Evolutionary conservation across 441 rosid species (phyloP), one percentile per base, ranked within the genome.

Genomic region (Rhodomyrtus psidioides): DNA sequence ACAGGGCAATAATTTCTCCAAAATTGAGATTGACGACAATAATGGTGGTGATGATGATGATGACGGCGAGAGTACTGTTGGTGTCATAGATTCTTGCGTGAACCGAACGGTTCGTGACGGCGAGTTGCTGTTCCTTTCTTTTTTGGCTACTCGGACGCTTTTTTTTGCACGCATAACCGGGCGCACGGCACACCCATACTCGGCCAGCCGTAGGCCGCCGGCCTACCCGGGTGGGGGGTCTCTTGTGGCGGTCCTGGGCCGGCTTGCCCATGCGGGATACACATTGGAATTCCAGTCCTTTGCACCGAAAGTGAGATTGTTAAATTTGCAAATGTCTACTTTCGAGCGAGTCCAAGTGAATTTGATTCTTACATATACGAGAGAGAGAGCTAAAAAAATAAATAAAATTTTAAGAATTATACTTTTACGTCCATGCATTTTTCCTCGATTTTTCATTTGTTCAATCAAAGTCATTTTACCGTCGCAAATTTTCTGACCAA

Each of bases 201-300:
- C 49, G 49, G 6, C 79, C 15, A 2, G 79, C 49, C 49, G 24
- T 12, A 34, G 76, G 76, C 76, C 24, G 76, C 76, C 24, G 76
- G 34, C 76, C 4, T 9, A 21, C 7, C n/a, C n/a, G n/a, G n/a
- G n/a, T 6, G 74, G 39, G 13, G 0, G 76, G 79, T 10, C n/a
- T 19, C 46, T 34, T 0, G 8, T 0, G n/a, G 49, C 6, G 49
- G n/a, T 19, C 16, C 49, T 21, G 0, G 7, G 15, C n/a, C 46
- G 15, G 49, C 46, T 34, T 0, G 49, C 10, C 76, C 3, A 0
- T 17, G 24, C 44, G 13, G 13, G 14, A 65, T 65, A 12, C 76
- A 30, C 2, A 19, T 46, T 46, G 51, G 51, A 46, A 42, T 42
- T 42, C 8, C 7, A 2, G 49, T 7, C 49, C 34, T 34, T 34